A percentile compares a stretch with the other conserved stretches of the same genome.
Evolutionary conservation across 129 eudicot species (phyloP).

Genomic region (Artemisia annua): DNA sequence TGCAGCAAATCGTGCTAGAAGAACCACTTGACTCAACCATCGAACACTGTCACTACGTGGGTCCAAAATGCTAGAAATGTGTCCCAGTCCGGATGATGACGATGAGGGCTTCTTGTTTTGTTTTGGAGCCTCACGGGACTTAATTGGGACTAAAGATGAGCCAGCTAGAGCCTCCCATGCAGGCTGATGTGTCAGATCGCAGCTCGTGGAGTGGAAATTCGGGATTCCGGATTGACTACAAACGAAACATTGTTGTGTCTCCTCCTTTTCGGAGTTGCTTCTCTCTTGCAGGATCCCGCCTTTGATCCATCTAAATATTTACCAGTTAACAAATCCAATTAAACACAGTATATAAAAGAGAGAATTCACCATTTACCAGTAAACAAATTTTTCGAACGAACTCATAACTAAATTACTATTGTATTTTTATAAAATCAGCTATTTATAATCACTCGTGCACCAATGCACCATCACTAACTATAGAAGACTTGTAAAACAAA

Average conservation of each 20-base stretch:
- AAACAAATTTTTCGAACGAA: no score
- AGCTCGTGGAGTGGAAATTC: slow-evolving; percentile 42
- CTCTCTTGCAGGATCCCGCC: slow-evolving; percentile 19
- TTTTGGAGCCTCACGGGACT: slow-evolving; percentile 19
- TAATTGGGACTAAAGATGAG: slow-evolving; percentile 58
- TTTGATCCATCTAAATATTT: slow-evolving; percentile 26
- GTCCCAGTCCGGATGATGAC: slow-evolving; percentile 6
- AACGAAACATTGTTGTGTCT: slow-evolving; percentile 25
- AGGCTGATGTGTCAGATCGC: slow-evolving; percentile 32
- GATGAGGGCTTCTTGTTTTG: not conserved
- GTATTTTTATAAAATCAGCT: no score
- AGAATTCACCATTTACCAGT: not conserved
- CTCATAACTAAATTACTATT: no score
- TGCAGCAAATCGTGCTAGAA: slow-evolving; percentile 72
- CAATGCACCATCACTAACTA: no score
- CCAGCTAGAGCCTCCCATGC: slow-evolving; percentile 65
- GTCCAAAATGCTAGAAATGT: slow-evolving; percentile 39
- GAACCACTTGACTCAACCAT: slow-evolving; percentile 53
- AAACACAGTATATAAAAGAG: not conserved
- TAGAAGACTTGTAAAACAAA: no score
- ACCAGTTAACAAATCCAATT: not conserved
- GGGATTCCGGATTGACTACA: slow-evolving; percentile 48
- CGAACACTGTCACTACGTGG: slow-evolving; percentile 65
- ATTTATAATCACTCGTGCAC: no score
- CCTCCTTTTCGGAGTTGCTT: not conserved